Base-by-base conservation (phyloP, 1,284 basidiomycete species). In the Coriolopsis trogii region DNA sequence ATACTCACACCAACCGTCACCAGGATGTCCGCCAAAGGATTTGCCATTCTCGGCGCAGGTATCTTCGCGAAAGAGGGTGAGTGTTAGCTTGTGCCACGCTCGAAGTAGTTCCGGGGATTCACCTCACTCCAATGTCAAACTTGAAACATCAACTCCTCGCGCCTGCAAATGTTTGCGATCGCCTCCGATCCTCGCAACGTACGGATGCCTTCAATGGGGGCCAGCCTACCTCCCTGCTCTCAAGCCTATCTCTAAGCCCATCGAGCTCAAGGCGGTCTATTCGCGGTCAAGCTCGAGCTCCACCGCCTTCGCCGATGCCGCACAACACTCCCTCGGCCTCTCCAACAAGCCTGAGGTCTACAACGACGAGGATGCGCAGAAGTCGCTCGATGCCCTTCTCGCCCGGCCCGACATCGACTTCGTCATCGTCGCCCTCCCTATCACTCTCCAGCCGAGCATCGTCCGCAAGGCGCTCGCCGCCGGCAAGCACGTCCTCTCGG, bases 401-500 rank as follows among this genome's bases (percentile, higher is more conserved):
- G 72, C 76, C 0, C 75, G 89, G 58, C 49, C 76, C 2, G 87
- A 91, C 59, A 83, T 95, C 58, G 66, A 75, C 16, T 83, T 85
- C 16, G 88, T 94, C 38, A 80, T 93, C 63, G 72, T 94, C 42
- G 85, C 82, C 2, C 75, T 95, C 9, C 92, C 93, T 0, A 93
- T 95, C 67, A 80, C 81, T 0, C 63, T 77, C 10, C 91, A 93
- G 67, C 90, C 91, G 1, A 70, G 71, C 7, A 73, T 93, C 46
- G 74, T 95, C 52, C 68, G 82, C 51, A 79, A 79, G 60, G 77
- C 79, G 1, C 71, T 87, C 33, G 76, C 73, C 10, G 86, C 88
- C 0, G 90, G 91, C 20, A 95, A 95, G 71, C 89, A 93, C 62
- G 91, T 95, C 42, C 68, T 95, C 49, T 88, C 85, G 67, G 88